Percentiles rank a stretch among this genome's conserved stretches.
Evolutionary conservation across 192 early-diverging fungal genomes (phyloP).

Genomic region (Geranomyces variabilis): DNA sequence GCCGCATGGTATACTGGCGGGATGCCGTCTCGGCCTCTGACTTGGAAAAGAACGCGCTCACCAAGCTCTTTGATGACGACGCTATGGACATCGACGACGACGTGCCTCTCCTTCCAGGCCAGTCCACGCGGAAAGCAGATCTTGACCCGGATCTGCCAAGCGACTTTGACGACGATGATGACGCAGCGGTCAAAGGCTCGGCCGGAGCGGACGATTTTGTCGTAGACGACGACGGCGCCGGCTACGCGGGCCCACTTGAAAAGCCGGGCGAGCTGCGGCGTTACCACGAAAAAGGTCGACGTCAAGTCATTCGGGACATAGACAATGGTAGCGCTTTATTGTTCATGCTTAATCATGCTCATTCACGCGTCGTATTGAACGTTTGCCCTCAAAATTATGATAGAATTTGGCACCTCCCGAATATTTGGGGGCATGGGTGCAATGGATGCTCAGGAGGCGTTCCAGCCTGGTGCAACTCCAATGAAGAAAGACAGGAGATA

Average conservation of each 20-base stretch:
- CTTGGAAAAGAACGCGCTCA: conserved; percentile 23
- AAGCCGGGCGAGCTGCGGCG: conserved; percentile 27
- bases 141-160: conserved; percentile 13
- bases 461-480: conserved; percentile 88
- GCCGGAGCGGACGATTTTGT: conserved; percentile 83
- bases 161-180: conserved; percentile 35
- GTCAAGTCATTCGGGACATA: conserved; percentile 24
- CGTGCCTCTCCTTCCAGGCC: background rate
- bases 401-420: no score
- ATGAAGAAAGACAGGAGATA: conserved; percentile 42
- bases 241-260: conserved; percentile 59
- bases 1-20: conserved; percentile 28
- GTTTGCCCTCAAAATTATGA: no score
- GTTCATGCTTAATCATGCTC: background rate
- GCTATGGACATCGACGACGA: conserved; percentile 7
- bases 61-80: conserved; percentile 53
- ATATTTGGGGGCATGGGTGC: background rate
- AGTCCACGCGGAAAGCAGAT: background rate
- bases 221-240: conserved; percentile 83
- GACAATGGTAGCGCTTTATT: conserved; percentile 7
- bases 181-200: conserved; percentile 60
- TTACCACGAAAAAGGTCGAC: conserved; percentile 39
- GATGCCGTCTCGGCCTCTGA: conserved; percentile 29
- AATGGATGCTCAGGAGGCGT: conserved; percentile 58
- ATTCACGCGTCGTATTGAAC: no score